Evolutionary conservation across 2,329 filamentous ascomycete species (phyloP), one percentile per base, ranked within the genome.

Genomic region (Xylariaceae sp.): DNA sequence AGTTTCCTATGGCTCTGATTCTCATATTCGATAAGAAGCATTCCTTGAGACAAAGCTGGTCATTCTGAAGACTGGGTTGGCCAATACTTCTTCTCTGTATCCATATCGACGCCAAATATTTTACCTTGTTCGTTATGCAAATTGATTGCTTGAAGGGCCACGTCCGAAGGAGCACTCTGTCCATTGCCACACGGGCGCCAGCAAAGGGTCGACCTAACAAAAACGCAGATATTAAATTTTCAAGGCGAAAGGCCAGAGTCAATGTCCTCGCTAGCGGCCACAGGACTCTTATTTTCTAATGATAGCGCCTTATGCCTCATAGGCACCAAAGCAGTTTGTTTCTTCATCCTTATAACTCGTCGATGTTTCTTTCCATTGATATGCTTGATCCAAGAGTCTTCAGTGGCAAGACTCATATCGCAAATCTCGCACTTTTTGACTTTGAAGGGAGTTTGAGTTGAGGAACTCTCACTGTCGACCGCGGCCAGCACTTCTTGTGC

Each of bases 371-470:
- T 70, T 41, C 76, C 73, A 26, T 72, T 72, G 9, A 80, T 57
- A 60, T 81, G 78, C 67, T 69, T 47, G 69, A 72, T 61, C 77
- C 77, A 80, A 54, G 74, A 65, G 56, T 79, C 73, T 59, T 85
- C 80, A 2, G 79, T 82, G 51, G 85, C 67, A 3, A 79, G 71
- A 27, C 83, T 81, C 54, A 80, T 80, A 62, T 89, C 73, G 66
- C 94, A 99, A 0, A 84, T 61, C 2, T 89, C 84, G 65, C 94
- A 99, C 19, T 78, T 80, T 61, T 79, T 80, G 26, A 66, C 56
- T 39, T 65, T 64, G 26, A 65, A 62, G 1, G 26, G 48, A 4
- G 53, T 44, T 58, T 84, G 82, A 34, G 69, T 71, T 0, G 79
- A 77, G 3, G 73, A 75, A 8, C 87, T 74, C 55, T 83, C 76